Evolutionary conservation across 75 land plant species (phyloP), one percentile per base, ranked within the genome.

Genomic region (Pinus taeda): DNA sequence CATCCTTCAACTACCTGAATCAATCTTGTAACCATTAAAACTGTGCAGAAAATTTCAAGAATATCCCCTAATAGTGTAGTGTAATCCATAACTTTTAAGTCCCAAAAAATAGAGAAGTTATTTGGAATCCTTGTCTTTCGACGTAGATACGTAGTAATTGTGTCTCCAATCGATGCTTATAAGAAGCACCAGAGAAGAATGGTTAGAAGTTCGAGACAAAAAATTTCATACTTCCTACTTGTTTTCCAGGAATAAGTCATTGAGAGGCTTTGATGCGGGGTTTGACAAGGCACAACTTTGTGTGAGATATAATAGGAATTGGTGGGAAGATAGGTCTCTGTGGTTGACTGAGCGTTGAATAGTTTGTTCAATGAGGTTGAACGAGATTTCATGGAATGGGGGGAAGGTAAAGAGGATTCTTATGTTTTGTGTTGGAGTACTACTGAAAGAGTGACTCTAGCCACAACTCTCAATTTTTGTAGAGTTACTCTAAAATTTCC

Each of bases 91-190:
- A 67, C 1, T 81, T 57, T 81, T 81, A 37, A 79, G n/a, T n/a
- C n/a, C 49, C 53, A 81, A 20, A 45, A 60, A 73, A 49, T 81
- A 81, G n/a, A 78, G n/a, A 26, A 79, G 75, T 74, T 81, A 65
- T 72, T 81, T 79, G 22, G 2, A 22, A 78, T n/a, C 75, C 49
- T 29, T 57, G 30, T 78, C 75, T 15, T 60, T 29, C 11, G 78
- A 76, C 6, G 66, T 30, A 12, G 75, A 57, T 21, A 77, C 72
- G 26, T 60, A 65, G 49, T 79, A 79, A 37, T 81, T 69, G 7
- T 79, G 83, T 8, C 75, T 81, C 83, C 81, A 81, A 17, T 81
- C 76, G 33, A 79, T 81, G 18, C 83, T 75, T 20, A 30, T 55
- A 15, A 81, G 83, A 2, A 61, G 67, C 15, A 45, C 57, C 9